These are phyloP conservation scores for Neoscytalidium dimidiatum DNA, from an alignment of 2,329 filamentous ascomycete genomes.

Conservation along the genomic window DNA sequence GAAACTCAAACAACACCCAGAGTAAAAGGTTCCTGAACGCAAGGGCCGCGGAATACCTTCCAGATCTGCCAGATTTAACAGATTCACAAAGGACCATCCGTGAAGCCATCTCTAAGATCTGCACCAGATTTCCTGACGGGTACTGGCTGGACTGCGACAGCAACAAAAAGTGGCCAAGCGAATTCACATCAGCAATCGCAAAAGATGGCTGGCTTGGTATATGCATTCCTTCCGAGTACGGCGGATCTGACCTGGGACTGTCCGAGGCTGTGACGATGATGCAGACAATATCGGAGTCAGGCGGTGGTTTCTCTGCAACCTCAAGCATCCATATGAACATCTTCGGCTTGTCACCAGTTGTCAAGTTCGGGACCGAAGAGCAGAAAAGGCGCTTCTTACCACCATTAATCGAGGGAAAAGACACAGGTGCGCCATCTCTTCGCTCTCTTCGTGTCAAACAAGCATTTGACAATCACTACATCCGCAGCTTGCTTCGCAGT, in stretches of 20 bases:
- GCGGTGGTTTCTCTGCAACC: constrained; percentile 46
- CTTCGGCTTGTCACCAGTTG: constrained; percentile 48
- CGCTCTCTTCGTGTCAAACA: too few relatives aligned
- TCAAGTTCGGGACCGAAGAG: constrained; percentile 47
- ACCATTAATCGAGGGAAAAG: constrained; percentile 43
- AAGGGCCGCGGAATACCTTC: constrained; percentile 3
- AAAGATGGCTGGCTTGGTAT: constrained; percentile 81
- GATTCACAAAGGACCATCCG: constrained; percentile 72
- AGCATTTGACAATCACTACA: too few relatives aligned
- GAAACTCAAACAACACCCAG: not conserved
- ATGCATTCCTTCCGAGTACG: constrained; percentile 71
- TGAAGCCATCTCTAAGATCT: constrained; percentile 69
- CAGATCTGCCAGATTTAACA: constrained; percentile 51
- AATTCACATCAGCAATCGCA: constrained; percentile 74
- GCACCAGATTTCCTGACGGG: constrained; percentile 68
- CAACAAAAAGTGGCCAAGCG: constrained; percentile 68
- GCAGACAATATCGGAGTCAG: constrained; percentile 72
- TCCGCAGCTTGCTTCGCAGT: constrained; percentile 76
- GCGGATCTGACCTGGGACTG: constrained; percentile 74
- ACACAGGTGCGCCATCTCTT: constrained; percentile 28
- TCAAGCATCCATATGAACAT: constrained; percentile 52
- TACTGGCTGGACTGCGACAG: constrained; percentile 79
- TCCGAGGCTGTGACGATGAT: constrained; percentile 86
- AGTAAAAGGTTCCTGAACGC: not conserved
- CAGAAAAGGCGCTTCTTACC: constrained; percentile 43